phyloP scores from a whole-genome alignment of 495 filamentous ascomycete species.

The Geoglossum glabrum region DNA sequence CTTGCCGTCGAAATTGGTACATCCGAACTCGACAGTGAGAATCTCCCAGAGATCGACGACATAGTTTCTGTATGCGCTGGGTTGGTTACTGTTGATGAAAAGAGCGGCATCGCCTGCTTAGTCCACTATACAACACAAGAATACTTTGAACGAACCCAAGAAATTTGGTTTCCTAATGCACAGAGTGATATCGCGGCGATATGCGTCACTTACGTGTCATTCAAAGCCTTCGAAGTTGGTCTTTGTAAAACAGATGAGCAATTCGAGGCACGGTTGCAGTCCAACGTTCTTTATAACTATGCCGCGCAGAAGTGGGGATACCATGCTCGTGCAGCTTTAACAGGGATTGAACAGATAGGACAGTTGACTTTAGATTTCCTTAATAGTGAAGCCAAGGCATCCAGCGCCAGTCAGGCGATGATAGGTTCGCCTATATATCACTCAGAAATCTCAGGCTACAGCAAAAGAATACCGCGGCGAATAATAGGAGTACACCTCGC shows the following conservation, averaged over 20 bases:
- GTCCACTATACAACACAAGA: conserved; percentile 35
- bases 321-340: conserved; percentile 13
- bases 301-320: conserved; percentile 24
- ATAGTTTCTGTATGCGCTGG: no score
- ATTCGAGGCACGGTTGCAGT: conserved; percentile 11
- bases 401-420: neutral
- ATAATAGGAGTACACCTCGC: conserved; percentile 12
- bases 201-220: conserved; percentile 28
- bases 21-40: conserved; percentile 20
- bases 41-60: conserved; percentile 20
- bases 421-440: neutral
- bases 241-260: conserved; percentile 13
- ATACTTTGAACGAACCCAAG: conserved; percentile 24
- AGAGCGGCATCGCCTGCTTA: conserved; percentile 26
- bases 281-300: conserved; percentile 23
- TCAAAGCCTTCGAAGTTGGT: conserved; percentile 14
- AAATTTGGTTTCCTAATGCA: conserved; percentile 19
- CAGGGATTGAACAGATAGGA: neutral
- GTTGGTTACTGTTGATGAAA: conserved; percentile 27
- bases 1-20: conserved; percentile 20
- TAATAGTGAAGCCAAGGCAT: neutral
- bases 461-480: conserved; percentile 2
- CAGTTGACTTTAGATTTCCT: neutral
- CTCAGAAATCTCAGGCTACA: conserved; percentile 7
- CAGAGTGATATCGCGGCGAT: conserved; percentile 16